Base-by-base conservation (phyloP, 345 rosid species). In the Eucalyptus fibrosa region DNA sequence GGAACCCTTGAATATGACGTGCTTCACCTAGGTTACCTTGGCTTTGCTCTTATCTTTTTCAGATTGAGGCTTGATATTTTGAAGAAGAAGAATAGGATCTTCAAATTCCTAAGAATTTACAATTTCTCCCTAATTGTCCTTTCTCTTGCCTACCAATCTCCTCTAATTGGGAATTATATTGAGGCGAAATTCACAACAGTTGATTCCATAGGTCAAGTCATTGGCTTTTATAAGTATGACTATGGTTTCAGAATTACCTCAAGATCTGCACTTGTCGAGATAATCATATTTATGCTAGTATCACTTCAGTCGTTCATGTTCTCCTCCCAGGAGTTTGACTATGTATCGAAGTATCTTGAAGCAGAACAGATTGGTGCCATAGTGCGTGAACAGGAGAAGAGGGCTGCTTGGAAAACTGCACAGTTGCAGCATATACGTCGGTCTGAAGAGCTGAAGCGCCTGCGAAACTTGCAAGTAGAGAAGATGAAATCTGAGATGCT, bases 1-100 rank as follows among this genome's bases (percentile, higher is more conserved):
- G 96, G 96, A 55, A 94, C 96, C 13, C 94, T 94, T n/a, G 96
- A 94, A 88, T 94, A 92, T 60, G 96, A 94, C 51, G 87, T 94
- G 88, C 94, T 94, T 44, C 96, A 94, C 89, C 93, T 94, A 47
- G 96, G 95, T 37, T 94, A 94, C 88, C 95, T 93, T 37, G 94
- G 93, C 88, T 91, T 93, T 89, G 94, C 94, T 82, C 91, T 94
- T 47, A 87, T 93, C 45, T 94, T 93, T 90, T 94, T 93, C 90
- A 91, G 96, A 16, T 91, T 93, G 90, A 93, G 94, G 89, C 90
- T 93, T 62, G 88, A 91, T 65, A 90, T 93, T 37, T 81, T 93
- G 19, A 91, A 92, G 88, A 90, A 91, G 92, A 92, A 91, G 91
- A 91, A 93, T 67, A 59, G 88, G 82, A 87, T 93, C 86, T 93